Evolutionary conservation across 306 rosid species (phyloP).

Genomic region (Geum urbanum): DNA sequence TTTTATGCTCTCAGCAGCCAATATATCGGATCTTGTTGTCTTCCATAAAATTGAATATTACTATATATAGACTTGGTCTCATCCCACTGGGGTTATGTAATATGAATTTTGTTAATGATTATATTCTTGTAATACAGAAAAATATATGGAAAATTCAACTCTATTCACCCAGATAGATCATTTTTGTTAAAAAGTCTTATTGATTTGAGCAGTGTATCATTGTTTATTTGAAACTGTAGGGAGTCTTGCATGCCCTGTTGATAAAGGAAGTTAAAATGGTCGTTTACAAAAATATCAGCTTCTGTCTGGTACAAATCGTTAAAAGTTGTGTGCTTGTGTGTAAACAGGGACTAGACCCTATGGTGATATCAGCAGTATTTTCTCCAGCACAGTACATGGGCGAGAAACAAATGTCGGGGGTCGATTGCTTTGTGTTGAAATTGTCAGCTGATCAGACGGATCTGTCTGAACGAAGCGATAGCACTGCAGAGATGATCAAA

Average conservation of each 20-base stretch:
- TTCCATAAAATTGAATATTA: neutral
- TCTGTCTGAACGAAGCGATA: constrained; percentile 67
- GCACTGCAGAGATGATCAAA: constrained; percentile 91
- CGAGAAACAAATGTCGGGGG: constrained; percentile 60
- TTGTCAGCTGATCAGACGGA: constrained; percentile 72
- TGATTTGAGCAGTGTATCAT: too few relatives aligned
- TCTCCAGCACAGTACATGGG: constrained; percentile 79
- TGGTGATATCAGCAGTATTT: constrained; percentile 73
- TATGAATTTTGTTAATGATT: neutral
- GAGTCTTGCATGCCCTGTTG: neutral
- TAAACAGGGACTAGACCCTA: constrained; percentile 79
- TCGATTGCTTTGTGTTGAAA: constrained; percentile 73
- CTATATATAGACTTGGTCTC: neutral
- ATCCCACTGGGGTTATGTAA: neutral
- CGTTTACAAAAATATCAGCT: neutral
- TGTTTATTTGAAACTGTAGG: neutral
- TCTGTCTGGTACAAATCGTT: too few relatives aligned
- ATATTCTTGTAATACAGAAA: neutral
- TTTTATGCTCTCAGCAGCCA: constrained; percentile 28
- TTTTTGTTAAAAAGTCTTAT: too few relatives aligned
- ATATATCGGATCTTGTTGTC: constrained; percentile 33
- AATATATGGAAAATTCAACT: neutral
- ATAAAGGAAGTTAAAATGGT: neutral
- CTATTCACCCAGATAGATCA: neutral
- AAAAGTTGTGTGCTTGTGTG: neutral